Evolutionary conservation across 2,329 filamentous ascomycete genomes (phyloP), one percentile per base, ranked within the genome.

Genomic region (Monilinia vaccinii-corymbosi): DNA sequence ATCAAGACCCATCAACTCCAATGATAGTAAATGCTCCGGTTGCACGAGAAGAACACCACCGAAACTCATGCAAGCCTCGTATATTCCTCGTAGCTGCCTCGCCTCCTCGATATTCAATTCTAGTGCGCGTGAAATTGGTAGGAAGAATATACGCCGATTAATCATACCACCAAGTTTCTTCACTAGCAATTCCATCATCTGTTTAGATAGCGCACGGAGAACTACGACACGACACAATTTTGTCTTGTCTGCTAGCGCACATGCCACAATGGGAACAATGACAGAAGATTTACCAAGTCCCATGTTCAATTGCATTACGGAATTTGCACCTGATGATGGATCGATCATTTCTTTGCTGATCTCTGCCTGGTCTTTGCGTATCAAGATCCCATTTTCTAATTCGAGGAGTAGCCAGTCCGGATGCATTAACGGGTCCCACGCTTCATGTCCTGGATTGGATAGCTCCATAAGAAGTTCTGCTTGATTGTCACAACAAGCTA

Each of bases 221-320:
- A 87, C 82, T 1, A 89, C 70, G 0, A 88, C 77, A 3, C 84
- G 74, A 0, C 81, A 79, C 0, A 89, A 72, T 4, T 71, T 75
- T 0, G 70, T 66, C 0, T 75, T 73, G 50, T 88, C 74, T 0
- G 82, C 81, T 0, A 87, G 69, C 0, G 75, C 71, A 0, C 79
- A 72, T 0, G 81, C 80, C 0, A 86, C 79, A 42, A 88, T 84
- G 0, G 86, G 86, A 0, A 86, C 77, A 52, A 91, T 89, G 1
- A 88, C 81, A 0, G 85, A 86, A 0, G 83, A 84, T 63, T 89
- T 89, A 0, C 86, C 86, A 66, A 87, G 80, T 0, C 86, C 86
- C 85, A 89, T 89, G 63, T 87, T 88, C 2, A 89, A 70, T 65
- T 88, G 84, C 74, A 88, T 79, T 0, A 85, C 78, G 0, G 77